A percentile compares a stretch with the other conserved stretches of the same genome.
phyloP scores from a whole-genome alignment of 1,284 basidiomycete genomes.

The Stereum hirsutum region DNA sequence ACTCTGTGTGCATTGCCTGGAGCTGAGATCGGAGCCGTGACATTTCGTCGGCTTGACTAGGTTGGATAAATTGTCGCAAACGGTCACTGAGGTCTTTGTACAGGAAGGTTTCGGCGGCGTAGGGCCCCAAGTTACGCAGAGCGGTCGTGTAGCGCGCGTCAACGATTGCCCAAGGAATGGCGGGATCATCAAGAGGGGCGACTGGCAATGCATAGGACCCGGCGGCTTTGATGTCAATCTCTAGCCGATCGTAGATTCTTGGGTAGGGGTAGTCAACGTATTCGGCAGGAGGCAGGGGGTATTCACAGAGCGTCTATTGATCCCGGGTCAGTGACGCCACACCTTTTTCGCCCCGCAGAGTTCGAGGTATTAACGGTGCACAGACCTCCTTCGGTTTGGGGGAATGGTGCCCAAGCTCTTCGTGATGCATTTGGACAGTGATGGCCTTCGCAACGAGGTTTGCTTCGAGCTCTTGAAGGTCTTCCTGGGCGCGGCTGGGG shows the following conservation, averaged over 20 bases:
- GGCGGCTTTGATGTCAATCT: slow-evolving; percentile 23
- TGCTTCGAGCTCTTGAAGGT: slow-evolving; percentile 53
- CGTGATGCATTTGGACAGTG: slow-evolving; percentile 55
- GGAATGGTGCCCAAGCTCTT: slow-evolving; percentile 52
- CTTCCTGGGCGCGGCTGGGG: slow-evolving; percentile 49
- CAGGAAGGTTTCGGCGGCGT: slow-evolving; percentile 52
- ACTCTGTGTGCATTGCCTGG: background rate
- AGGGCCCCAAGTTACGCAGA: slow-evolving; percentile 39
- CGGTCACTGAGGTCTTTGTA: slow-evolving; percentile 48
- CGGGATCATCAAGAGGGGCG: slow-evolving; percentile 27
- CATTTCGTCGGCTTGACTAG: slow-evolving; percentile 33
- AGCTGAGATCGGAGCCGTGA: slow-evolving; percentile 14
- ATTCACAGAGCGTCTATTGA: slow-evolving; percentile 47
- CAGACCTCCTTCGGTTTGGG: slow-evolving; percentile 60
- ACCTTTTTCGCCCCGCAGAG: too few species aligned
- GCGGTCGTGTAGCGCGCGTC: slow-evolving; percentile 52
- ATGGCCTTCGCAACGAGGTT: slow-evolving; percentile 68
- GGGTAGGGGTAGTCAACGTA: slow-evolving; percentile 46
- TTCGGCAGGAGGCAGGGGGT: slow-evolving; percentile 34
- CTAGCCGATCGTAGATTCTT: slow-evolving; percentile 39
- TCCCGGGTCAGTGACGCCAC: too few species aligned
- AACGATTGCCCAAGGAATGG: slow-evolving; percentile 46
- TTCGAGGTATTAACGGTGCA: too few species aligned
- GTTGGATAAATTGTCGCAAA: slow-evolving; percentile 27
- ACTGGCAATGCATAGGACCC: too few species aligned